Conservation (phyloP, 2,329 filamentous ascomycete species). For the Colletotrichum spaethianum region DNA sequence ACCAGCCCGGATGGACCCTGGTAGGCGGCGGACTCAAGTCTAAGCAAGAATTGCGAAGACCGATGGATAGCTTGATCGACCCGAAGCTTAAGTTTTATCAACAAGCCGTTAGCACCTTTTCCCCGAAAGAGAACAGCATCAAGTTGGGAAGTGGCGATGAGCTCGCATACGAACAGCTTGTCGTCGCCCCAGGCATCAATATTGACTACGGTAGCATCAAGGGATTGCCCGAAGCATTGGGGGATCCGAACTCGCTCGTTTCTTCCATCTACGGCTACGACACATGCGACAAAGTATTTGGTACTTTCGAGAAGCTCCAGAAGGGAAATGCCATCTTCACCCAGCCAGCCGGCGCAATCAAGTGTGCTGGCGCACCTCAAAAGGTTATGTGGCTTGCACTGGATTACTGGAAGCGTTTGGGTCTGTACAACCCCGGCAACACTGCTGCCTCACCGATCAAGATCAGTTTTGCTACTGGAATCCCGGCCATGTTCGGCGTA, state of each 20-base stretch:
- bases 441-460: slow-evolving; percentile 60
- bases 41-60: slow-evolving; percentile 69
- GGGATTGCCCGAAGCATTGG: slow-evolving; percentile 70
- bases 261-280: slow-evolving; percentile 73
- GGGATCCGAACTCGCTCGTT: slow-evolving; percentile 61
- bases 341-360: slow-evolving; percentile 70
- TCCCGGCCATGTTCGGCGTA: slow-evolving; percentile 72
- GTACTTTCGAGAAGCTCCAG: slow-evolving; percentile 61
- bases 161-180: slow-evolving; percentile 74
- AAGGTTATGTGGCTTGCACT: slow-evolving; percentile 75
- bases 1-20: slow-evolving; percentile 79
- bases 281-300: slow-evolving; percentile 67
- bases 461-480: slow-evolving; percentile 69
- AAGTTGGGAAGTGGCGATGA: slow-evolving; percentile 69
- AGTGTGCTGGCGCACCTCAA: slow-evolving; percentile 74
- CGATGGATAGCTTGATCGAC: slow-evolving; percentile 67
- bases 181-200: slow-evolving; percentile 72
- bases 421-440: slow-evolving; percentile 62
- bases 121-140: slow-evolving; percentile 69
- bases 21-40: slow-evolving; percentile 77
- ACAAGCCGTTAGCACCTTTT: slow-evolving; percentile 63
- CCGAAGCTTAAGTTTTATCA: slow-evolving; percentile 74
- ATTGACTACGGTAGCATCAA: slow-evolving; percentile 66
- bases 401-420: slow-evolving; percentile 69
- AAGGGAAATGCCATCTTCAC: slow-evolving; percentile 71